Evolutionary conservation across 1,284 basidiomycete species (phyloP).

Genomic region (Spongiforma sp.): DNA sequence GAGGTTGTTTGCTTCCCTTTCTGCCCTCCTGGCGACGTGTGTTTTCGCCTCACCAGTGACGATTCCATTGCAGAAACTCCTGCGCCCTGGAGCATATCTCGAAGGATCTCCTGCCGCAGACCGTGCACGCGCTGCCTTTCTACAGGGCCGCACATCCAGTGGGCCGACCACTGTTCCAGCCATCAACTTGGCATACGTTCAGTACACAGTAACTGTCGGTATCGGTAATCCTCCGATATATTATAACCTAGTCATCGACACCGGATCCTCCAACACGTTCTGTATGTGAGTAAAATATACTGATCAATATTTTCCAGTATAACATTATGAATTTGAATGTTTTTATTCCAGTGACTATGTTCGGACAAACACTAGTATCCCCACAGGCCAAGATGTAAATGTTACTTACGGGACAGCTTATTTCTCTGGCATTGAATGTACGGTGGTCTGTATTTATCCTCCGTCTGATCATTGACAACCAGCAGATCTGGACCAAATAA

Average conservation of each 20-base stretch:
- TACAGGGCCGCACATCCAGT: slow-evolving; percentile 9
- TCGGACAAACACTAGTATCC: slow-evolving; percentile 28
- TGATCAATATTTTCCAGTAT: no score
- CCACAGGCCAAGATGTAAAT: slow-evolving; percentile 29
- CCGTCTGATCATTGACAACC: background rate
- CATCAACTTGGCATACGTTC: slow-evolving; percentile 23
- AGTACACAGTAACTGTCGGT: slow-evolving; percentile 28
- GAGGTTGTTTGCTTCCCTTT: slow-evolving; percentile 16
- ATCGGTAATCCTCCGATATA: slow-evolving; percentile 30
- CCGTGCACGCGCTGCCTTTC: slow-evolving; percentile 22
- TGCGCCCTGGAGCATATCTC: slow-evolving; percentile 19
- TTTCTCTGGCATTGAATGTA: slow-evolving; percentile 33
- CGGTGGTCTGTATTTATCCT: background rate
- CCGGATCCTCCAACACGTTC: slow-evolving; percentile 41
- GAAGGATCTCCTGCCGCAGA: slow-evolving; percentile 26
- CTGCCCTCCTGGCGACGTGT: slow-evolving; percentile 19
- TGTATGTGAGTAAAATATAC: slow-evolving; percentile 39
- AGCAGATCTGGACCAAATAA: slow-evolving; percentile 29
- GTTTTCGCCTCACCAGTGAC: slow-evolving; percentile 14
- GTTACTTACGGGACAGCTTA: slow-evolving; percentile 29
- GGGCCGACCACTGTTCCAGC: slow-evolving; percentile 19
- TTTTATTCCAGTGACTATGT: no score
- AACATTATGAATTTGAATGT: no score
- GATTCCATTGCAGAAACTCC: slow-evolving; percentile 19
- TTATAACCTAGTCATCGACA: slow-evolving; percentile 35